A percentile compares a stretch with the other conserved stretches of the same genome.
These are phyloP conservation scores for Micromonas commoda DNA, from an alignment of 139 green algal genomes.

Conservation along the genomic window DNA sequence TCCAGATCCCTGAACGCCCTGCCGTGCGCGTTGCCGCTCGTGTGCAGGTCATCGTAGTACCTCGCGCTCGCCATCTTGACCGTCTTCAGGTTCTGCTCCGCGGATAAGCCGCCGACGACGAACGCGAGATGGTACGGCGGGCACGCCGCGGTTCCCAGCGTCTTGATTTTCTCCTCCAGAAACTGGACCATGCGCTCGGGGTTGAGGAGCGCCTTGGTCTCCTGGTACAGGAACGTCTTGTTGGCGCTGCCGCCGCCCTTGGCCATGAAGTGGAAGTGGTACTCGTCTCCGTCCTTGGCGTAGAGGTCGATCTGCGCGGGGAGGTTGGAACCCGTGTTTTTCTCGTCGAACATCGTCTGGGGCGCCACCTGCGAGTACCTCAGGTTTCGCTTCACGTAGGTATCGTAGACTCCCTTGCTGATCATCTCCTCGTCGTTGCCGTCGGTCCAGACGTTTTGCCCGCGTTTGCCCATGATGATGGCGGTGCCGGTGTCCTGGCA, in stretches of 20 bases:
- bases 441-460: constrained; percentile 18
- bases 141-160: constrained; percentile 28
- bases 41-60: constrained; percentile 33
- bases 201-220: constrained; percentile 36
- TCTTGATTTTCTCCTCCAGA: constrained; percentile 33
- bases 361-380: constrained; percentile 31
- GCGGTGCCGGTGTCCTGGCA: constrained; percentile 37
- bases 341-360: constrained; percentile 29
- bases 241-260: constrained; percentile 33
- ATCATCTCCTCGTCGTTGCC: constrained; percentile 20
- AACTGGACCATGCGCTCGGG: constrained; percentile 10
- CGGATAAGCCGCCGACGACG: constrained; percentile 31
- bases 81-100: constrained; percentile 31
- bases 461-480: constrained; percentile 28
- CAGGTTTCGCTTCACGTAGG: constrained; percentile 26
- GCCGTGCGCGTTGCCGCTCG: constrained; percentile 14
- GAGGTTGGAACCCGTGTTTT: constrained; percentile 33
- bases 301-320: constrained; percentile 34
- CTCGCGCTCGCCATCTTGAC: constrained; percentile 33
- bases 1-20: constrained; percentile 29
- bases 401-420: constrained; percentile 24
- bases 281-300: constrained; percentile 19
- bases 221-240: constrained; percentile 36
- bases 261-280: constrained; percentile 36
- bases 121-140: constrained; percentile 33